A percentile compares a stretch with the other conserved stretches of the same genome.
These are phyloP conservation scores for Candida sp. DNA, from an alignment of 1,139 yeast species.

Conservation along the genomic window DNA sequence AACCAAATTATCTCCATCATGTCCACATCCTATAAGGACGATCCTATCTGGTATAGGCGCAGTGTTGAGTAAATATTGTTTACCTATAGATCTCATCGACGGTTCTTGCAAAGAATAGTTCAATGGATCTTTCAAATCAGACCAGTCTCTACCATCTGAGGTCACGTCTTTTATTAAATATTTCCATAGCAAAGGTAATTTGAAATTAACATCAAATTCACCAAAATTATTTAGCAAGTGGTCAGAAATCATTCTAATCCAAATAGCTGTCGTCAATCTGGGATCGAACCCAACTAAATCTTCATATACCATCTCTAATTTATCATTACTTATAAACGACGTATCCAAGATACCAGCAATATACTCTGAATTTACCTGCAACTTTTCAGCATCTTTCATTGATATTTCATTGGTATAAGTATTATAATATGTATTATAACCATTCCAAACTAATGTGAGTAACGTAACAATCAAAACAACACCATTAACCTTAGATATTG, in stretches of 20 bases:
- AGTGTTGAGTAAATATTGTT: conserved; percentile 9
- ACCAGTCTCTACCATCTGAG: not conserved
- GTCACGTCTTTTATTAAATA: not conserved
- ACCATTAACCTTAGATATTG: not conserved
- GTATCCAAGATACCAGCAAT: no score
- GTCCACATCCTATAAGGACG: conserved; percentile 12
- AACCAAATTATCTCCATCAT: conserved; percentile 3
- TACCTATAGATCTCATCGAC: conserved; percentile 9
- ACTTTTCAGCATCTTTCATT: no score
- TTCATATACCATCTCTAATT: no score
- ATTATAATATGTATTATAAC: no score
- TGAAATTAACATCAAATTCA: not conserved
- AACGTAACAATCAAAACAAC: not conserved
- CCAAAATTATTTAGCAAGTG: not conserved
- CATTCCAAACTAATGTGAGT: not conserved
- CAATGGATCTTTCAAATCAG: not conserved
- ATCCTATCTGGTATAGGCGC: conserved; percentile 14
- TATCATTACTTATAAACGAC: no score
- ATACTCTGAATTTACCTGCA: no score
- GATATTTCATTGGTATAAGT: no score
- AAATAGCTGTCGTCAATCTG: not conserved
- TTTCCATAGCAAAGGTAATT: not conserved
- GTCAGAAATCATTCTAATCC: not conserved
- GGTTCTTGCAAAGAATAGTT: conserved; percentile 8
- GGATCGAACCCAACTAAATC: not conserved